A percentile compares a stretch with the other conserved stretches of the same genome.
Evolutionary conservation across 148 eudicot species (phyloP).

Genomic region (Mesembryanthemum crystallinum): DNA sequence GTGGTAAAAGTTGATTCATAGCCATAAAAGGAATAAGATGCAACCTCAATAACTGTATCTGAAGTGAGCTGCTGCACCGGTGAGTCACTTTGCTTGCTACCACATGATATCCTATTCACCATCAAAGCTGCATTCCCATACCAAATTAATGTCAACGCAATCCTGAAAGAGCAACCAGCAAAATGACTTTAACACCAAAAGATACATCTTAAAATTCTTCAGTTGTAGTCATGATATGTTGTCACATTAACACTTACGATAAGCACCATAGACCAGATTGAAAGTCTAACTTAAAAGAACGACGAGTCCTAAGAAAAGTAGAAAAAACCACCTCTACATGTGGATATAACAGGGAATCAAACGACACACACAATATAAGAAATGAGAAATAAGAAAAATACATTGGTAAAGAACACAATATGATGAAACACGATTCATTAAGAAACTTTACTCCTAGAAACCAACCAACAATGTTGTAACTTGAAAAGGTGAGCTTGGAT

Average conservation of each 20-base stretch:
- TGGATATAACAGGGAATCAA: no score
- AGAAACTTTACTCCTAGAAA: no score
- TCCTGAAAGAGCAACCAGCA: constrained; percentile 63
- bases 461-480: no score
- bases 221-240: background rate
- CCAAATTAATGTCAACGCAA: constrained; percentile 71
- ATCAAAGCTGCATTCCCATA: constrained; percentile 95
- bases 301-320: background rate
- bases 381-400: no score
- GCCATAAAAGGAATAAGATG: constrained; percentile 8
- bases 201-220: background rate
- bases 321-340: no score
- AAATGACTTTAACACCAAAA: constrained; percentile 12
- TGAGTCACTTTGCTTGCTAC: constrained; percentile 31
- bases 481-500: no score
- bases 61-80: constrained; percentile 60
- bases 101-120: constrained; percentile 69
- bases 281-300: background rate
- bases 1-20: background rate
- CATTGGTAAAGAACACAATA: no score
- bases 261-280: background rate
- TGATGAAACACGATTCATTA: no score
- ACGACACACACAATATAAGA: no score
- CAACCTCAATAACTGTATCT: constrained; percentile 75
- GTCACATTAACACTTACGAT: background rate